A percentile compares a stretch with the other conserved stretches of the same genome.
These are phyloP conservation scores for Globisporangium orthogonon DNA, from an alignment of 352 stramenopile genomes.

Conservation along the genomic window DNA sequence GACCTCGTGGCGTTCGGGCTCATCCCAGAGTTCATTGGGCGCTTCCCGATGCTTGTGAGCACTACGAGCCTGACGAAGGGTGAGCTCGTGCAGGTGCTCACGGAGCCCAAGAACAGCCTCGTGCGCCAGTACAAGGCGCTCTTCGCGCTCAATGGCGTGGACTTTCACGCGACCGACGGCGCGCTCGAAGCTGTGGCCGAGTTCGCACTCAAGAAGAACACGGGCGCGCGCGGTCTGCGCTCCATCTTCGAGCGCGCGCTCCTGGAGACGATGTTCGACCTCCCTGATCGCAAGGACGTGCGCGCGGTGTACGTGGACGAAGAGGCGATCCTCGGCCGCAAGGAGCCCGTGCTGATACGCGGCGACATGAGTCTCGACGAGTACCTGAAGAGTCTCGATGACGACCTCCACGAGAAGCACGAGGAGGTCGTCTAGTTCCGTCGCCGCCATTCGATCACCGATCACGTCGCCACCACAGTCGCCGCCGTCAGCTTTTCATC, in stretches of 20 bases:
- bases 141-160: constrained; percentile 94
- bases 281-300: constrained; percentile 89
- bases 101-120: constrained; percentile 96
- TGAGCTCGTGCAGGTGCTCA: constrained; percentile 95
- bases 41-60: constrained; percentile 96
- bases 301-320: constrained; percentile 93
- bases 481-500: background rate
- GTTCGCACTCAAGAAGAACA: constrained; percentile 91
- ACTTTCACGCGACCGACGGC: constrained; percentile 94
- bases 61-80: constrained; percentile 89
- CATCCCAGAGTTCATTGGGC: constrained; percentile 98
- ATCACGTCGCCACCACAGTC: no score
- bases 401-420: constrained; percentile 44
- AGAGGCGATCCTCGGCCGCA: constrained; percentile 84
- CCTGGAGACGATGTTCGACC: constrained; percentile 96
- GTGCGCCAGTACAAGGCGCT: constrained; percentile 96
- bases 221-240: constrained; percentile 93
- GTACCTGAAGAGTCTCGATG: constrained; percentile 66
- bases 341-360: constrained; percentile 88
- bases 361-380: constrained; percentile 58
- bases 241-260: constrained; percentile 93
- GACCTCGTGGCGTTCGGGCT: constrained; percentile 97
- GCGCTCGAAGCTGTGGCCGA: constrained; percentile 94
- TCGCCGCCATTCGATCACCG: background rate
- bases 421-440: constrained; percentile 29